Evolutionary conservation across 768 basidiomycete species (phyloP), one percentile per base, ranked within the genome.

Genomic region (Phylloporus rhodoxanthus): DNA sequence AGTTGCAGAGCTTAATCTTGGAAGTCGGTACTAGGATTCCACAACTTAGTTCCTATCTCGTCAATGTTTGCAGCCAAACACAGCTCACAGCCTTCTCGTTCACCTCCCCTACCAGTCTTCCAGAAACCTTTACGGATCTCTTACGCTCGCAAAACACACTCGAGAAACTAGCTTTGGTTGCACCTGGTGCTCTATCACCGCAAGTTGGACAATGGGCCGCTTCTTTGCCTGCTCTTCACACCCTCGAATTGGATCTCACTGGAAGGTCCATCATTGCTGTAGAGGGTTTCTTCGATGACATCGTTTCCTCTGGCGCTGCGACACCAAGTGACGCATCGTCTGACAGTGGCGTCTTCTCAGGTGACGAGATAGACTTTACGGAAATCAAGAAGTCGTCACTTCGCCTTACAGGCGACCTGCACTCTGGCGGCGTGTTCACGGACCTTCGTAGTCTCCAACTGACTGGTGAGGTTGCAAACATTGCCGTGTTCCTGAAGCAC

Each of bases 211-310:
- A 78, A 53, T 88, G 86, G 87, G 69, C 77, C n/a, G 77, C 85
- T 20, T 76, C 75, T 23, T 72, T 88, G 8, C 81, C 82, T 36
- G 62, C 72, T 30, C 73, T 89, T 54, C 81, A 78, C 57, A 75
- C 73, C 43, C 69, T 90, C 50, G 79, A 84, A 59, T 72, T 90
- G 42, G 87, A 90, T 62, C 74, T 90, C 21, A 80, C 85, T 0
- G 84, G 81, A 48, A 73, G 84, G 48, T 78, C 82, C 4, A 68
- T 76, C 47, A 80, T 80, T 26, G 82, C 83, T 0, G 82, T 88
- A n/a, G 85, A 87, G 67, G 83, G 84, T 17, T 90, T 90, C 67
- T 90, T 90, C 63, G 81, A 82, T 61, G 80, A 86, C 46, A 70
- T 88, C 55, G 69, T 71, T 53, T 74, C 77, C 36, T 87, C 86